Base-by-base conservation (phyloP, 2,329 filamentous ascomycete species). In the Colletotrichum siamense region DNA sequence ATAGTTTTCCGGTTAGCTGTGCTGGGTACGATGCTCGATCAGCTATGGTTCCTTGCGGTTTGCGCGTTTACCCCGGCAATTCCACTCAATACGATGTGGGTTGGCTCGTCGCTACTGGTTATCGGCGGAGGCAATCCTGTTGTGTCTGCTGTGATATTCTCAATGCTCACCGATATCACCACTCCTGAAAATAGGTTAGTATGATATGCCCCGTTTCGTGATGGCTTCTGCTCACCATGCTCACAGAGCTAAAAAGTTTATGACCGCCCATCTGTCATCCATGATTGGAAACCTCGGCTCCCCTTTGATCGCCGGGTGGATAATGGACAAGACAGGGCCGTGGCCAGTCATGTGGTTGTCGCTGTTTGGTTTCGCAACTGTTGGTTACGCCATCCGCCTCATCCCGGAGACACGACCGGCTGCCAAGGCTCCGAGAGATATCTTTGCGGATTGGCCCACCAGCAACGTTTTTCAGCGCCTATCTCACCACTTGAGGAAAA, bases 131-230 rank as follows among this genome's bases (percentile, higher is more conserved):
- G 85, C 2, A 80, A 82, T 62, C 79, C 82, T 9, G 82, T 84
- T 7, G 63, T 82, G 3, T 28, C 72, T 1, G 83, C 84, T 34
- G 79, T 81, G 8, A 76, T 86, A 22, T 82, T 80, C 44, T 83
- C 84, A 28, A 84, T 86, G 49, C 79, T 82, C 9, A 82, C 81
- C n/a, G 85, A 87, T 77, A 78, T 86, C n/a, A 81, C 84, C 0
- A 81, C 82, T 1, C 83, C 85, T 57, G 82, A 81, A 8, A 80
- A 82, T 49, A 22, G 44, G 44, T 49, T 49, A 2, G 44, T 49
- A 49, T 13, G 4, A 13, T 7, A 49, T 13, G 44, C 18, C 44
- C 44, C 44, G n/a, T 49, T 49, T 22, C n/a, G 44, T 49, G 44
- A 0, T 49, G 44, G 44, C 44, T 22, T 13, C 4, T 49, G 44